These are phyloP conservation scores for Strobilomyces confusus DNA, from an alignment of 768 basidiomycete genomes.

Conservation along the genomic window DNA sequence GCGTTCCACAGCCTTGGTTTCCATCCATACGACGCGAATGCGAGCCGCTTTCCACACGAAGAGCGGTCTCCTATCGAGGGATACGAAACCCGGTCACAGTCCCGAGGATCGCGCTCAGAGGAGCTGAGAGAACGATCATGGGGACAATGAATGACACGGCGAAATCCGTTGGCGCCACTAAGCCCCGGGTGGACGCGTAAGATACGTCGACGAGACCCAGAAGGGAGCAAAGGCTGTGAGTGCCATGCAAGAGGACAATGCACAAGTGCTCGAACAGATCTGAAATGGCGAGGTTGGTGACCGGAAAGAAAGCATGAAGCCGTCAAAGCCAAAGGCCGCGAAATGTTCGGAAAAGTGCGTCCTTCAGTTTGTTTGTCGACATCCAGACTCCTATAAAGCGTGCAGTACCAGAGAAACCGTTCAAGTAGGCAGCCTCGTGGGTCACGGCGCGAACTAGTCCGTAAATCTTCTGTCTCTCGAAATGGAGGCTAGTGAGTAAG, in stretches of 20 bases:
- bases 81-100: not conserved
- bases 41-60: not conserved
- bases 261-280: not conserved
- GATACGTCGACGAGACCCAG: too few species aligned
- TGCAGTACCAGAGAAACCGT: not conserved
- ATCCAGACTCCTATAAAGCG: not conserved
- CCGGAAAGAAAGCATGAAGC: constrained; percentile 1
- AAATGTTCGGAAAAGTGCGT: constrained; percentile 5
- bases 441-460: not conserved
- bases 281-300: not conserved
- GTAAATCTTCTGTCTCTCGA: not conserved
- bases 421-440: not conserved
- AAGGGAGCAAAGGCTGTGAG: not conserved
- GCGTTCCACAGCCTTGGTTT: not conserved
- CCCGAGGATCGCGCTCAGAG: not conserved
- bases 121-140: not conserved
- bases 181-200: not conserved
- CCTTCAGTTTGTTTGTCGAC: not conserved
- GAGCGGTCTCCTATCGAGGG: not conserved
- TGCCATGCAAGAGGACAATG: constrained; percentile 3
- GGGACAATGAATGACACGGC: not conserved
- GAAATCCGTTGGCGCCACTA: constrained; percentile 2
- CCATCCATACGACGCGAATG: not conserved
- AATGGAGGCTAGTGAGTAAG: not conserved
- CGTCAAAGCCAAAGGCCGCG: constrained; percentile 2